Percentiles rank a stretch among this genome's conserved stretches.
These are phyloP conservation scores for Jackrogersella multiformis DNA, from an alignment of 495 filamentous ascomycete genomes.

Conservation along the genomic window DNA sequence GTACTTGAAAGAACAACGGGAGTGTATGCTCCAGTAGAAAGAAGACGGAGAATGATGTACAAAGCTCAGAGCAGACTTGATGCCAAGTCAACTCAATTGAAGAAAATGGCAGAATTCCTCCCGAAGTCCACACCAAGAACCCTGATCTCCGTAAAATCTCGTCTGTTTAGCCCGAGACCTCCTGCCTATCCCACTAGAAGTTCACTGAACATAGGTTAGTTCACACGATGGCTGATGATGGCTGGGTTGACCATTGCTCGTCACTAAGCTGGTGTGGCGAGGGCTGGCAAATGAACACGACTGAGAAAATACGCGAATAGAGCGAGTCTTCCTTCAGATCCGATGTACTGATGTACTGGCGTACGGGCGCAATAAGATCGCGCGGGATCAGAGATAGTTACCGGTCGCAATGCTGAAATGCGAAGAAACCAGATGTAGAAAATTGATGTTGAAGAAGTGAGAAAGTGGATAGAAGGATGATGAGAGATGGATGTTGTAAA, in stretches of 20 bases:
- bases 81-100: constrained; percentile 44
- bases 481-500: constrained; percentile 5
- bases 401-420: background rate
- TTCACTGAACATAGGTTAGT: constrained; percentile 37
- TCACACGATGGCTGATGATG: constrained; percentile 21
- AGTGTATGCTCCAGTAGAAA: constrained; percentile 44
- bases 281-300: constrained; percentile 1
- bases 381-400: background rate
- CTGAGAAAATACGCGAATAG: background rate
- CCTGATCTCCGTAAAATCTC: constrained; percentile 42
- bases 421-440: background rate
- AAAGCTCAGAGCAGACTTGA: constrained; percentile 50
- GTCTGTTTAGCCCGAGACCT: constrained; percentile 44
- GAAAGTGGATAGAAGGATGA: constrained; percentile 24
- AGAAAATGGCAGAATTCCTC: constrained; percentile 41
- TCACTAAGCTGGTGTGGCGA: background rate
- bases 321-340: background rate
- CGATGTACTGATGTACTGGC: background rate
- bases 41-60: constrained; percentile 54
- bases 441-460: constrained; percentile 20
- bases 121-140: constrained; percentile 42
- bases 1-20: constrained; percentile 59
- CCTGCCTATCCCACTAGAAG: constrained; percentile 43
- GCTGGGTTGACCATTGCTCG: constrained; percentile 21
- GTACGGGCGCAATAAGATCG: background rate